phyloP scores from a whole-genome alignment of 2,329 filamentous ascomycete species.

The Neonectria neomacrospora region DNA sequence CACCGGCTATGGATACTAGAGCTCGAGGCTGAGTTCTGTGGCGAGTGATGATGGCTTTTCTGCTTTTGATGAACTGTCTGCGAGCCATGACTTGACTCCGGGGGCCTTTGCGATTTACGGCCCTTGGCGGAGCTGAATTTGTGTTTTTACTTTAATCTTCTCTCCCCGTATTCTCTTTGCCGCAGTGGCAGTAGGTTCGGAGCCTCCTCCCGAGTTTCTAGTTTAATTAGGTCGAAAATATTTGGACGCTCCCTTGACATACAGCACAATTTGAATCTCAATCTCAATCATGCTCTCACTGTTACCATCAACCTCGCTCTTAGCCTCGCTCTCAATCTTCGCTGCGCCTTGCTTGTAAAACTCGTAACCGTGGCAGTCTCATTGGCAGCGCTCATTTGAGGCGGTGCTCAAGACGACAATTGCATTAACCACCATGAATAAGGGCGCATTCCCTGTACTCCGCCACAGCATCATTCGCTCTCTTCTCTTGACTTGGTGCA shows the following conservation, averaged over 20 bases:
- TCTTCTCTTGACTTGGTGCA: neutral
- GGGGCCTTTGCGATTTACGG: neutral
- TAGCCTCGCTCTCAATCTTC: neutral
- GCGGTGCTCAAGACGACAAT: neutral
- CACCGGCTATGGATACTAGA: neutral
- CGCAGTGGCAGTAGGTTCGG: neutral
- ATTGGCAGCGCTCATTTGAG: neutral
- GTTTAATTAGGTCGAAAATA: neutral
- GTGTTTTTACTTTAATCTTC: neutral
- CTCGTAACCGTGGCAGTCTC: neutral
- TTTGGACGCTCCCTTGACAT: neutral
- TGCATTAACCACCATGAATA: neutral
- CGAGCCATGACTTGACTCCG: neutral
- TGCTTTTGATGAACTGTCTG: neutral
- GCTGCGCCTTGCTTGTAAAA: neutral
- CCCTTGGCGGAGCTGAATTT: neutral
- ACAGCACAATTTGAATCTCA: neutral
- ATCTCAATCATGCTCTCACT: neutral
- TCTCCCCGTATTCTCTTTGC: neutral
- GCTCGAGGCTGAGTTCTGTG: neutral
- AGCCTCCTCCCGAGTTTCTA: neutral
- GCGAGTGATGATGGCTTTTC: neutral
- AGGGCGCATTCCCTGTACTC: neutral
- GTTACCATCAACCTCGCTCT: too few relatives aligned
- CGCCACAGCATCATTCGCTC: neutral